phyloP scores from a whole-genome alignment of 78 protist species.

The Guillardia theta region DNA sequence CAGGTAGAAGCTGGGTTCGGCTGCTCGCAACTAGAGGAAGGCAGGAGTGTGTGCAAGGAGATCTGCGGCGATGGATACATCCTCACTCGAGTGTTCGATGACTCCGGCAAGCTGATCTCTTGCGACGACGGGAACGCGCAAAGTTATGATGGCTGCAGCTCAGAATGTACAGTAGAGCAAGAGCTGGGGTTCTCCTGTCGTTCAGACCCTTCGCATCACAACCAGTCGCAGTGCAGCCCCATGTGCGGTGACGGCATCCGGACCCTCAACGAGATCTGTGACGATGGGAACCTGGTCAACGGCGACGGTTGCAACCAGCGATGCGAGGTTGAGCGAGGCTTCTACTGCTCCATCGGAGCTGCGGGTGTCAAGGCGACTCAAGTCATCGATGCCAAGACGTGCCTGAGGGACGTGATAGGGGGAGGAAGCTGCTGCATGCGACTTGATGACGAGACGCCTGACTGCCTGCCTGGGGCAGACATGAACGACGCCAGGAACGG shows the following conservation, averaged over 20 bases:
- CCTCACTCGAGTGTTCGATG: not conserved
- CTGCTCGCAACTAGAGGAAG: too few relatives aligned
- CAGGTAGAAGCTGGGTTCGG: not conserved
- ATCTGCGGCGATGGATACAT: not conserved
- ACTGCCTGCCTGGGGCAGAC: too few relatives aligned
- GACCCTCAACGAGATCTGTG: not conserved
- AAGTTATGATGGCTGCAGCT: not conserved
- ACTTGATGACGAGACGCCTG: too few relatives aligned
- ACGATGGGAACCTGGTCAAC: conserved; percentile 9
- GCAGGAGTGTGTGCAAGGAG: not conserved
- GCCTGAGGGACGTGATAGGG: too few relatives aligned
- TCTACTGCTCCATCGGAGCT: not conserved
- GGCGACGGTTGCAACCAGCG: conserved; percentile 5
- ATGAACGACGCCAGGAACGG: too few relatives aligned
- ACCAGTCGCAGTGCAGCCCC: not conserved
- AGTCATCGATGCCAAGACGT: too few relatives aligned
- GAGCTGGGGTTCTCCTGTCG: not conserved
- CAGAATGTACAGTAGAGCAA: not conserved
- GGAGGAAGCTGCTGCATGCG: too few relatives aligned
- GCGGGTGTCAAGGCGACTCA: not conserved
- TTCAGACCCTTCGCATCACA: too few relatives aligned
- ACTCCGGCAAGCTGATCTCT: not conserved
- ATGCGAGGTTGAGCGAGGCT: not conserved
- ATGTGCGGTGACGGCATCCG: conserved; percentile 13
- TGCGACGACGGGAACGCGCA: conserved; percentile 17